These are phyloP conservation scores for Apiotrichum porosum DNA, from an alignment of 1,284 basidiomycete genomes.

Conservation along the genomic window DNA sequence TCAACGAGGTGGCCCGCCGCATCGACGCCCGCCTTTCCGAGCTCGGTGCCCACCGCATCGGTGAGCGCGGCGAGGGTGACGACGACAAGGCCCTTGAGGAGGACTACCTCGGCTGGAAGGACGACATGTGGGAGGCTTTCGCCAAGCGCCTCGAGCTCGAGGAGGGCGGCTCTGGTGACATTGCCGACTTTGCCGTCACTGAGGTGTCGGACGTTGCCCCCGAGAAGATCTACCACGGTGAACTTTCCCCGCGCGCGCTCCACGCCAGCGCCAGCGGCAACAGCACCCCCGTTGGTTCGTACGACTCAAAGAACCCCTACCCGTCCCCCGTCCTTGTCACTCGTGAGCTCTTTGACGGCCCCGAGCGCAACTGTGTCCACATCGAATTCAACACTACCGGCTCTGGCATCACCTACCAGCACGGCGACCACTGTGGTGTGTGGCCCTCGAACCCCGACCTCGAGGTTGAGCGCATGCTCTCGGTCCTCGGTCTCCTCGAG, in stretches of 20 bases:
- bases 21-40: slow-evolving; percentile 69
- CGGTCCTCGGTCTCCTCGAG: slow-evolving; percentile 68
- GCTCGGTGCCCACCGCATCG: slow-evolving; percentile 82
- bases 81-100: slow-evolving; percentile 99
- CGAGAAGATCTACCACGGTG: slow-evolving; percentile 88
- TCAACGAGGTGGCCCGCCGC: slow-evolving; percentile 79
- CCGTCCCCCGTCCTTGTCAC: slow-evolving; percentile 72
- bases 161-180: slow-evolving; percentile 91
- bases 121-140: slow-evolving; percentile 89
- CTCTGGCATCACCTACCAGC: slow-evolving; percentile 96
- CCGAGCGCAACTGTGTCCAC: slow-evolving; percentile 89
- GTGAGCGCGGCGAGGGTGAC: slow-evolving; percentile 90
- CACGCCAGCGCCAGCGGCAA: slow-evolving; percentile 34
- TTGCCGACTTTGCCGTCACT: slow-evolving; percentile 87
- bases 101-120: slow-evolving; percentile 99
- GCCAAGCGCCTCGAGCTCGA: slow-evolving; percentile 76
- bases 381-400: slow-evolving; percentile 92
- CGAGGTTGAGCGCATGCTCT: slow-evolving; percentile 85
- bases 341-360: slow-evolving; percentile 76
- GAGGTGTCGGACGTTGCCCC: slow-evolving; percentile 64
- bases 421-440: slow-evolving; percentile 94
- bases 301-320: slow-evolving; percentile 93
- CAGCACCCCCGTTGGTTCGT: slow-evolving; percentile 54
- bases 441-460: slow-evolving; percentile 93
- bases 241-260: slow-evolving; percentile 85